These are phyloP conservation scores for Russula lepida DNA, from an alignment of 768 basidiomycete genomes.

Conservation along the genomic window DNA sequence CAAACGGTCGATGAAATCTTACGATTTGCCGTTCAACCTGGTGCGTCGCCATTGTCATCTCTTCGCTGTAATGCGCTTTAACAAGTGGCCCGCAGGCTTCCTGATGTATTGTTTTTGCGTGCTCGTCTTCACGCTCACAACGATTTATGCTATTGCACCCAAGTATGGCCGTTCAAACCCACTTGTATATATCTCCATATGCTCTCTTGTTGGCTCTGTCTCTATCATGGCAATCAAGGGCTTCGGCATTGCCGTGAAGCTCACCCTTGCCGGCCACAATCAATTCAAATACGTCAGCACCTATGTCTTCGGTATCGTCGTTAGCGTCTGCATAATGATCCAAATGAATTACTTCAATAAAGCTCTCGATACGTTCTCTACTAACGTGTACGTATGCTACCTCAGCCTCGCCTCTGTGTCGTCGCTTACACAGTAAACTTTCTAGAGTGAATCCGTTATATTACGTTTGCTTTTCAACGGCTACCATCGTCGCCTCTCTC, in stretches of 20 bases:
- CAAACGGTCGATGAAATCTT: constrained; percentile 91
- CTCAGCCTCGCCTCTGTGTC: background rate
- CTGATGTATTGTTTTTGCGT: constrained; percentile 84
- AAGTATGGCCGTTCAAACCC: constrained; percentile 83
- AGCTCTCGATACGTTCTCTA: constrained; percentile 92
- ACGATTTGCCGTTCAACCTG: constrained; percentile 86
- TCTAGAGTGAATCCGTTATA: constrained; percentile 93
- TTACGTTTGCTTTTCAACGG: constrained; percentile 92
- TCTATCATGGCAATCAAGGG: constrained; percentile 99
- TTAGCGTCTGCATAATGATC: constrained; percentile 75
- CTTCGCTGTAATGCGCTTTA: background rate
- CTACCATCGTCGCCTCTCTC: constrained; percentile 87
- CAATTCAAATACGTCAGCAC: constrained; percentile 93
- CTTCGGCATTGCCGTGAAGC: constrained; percentile 92
- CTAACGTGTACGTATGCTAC: constrained; percentile 73
- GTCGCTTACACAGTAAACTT: background rate
- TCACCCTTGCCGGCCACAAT: constrained; percentile 88
- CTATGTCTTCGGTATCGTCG: constrained; percentile 87
- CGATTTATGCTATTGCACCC: constrained; percentile 83
- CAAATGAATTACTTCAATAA: constrained; percentile 99
- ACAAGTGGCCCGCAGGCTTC: constrained; percentile 52
- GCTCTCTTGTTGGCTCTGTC: constrained; percentile 90
- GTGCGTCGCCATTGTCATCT: constrained; percentile 35
- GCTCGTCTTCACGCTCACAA: constrained; percentile 67
- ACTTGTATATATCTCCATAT: constrained; percentile 90